Evolutionary conservation across 202 grass and related monocot genomes (phyloP), one percentile per base, ranked within the genome.

Genomic region (Setaria italica): DNA sequence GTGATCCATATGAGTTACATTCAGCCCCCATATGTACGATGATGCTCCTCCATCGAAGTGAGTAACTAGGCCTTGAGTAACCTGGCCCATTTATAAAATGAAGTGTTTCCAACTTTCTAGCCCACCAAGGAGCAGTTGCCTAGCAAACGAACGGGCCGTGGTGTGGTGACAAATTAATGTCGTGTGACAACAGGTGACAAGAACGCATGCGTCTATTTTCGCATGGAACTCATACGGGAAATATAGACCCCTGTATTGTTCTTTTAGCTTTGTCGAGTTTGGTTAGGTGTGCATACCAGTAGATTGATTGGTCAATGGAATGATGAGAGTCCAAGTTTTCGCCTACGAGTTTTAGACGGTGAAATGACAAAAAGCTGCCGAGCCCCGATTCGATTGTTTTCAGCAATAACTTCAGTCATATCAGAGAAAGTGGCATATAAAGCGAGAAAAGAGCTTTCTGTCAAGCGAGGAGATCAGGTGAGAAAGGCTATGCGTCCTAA

Each of bases 401-500:
- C 57, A 17, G 67, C 34, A 30, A 29, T 43, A 54, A 45, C 16
- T 48, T 80, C 39, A 34, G 59, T 29, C 37, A 16, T 32, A 21
- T 46, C 16, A 12, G 32, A 13, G 57, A 57, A 71, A 71, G 66
- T 12, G 65, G 79, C 39, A 37, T 19, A 17, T 57, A 80, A 55
- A 78, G 43, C 2, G 17, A 13, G 49, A 49, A 64, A 80, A 37
- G 46, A 10, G 7, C 13, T 54, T 49, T 25, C 37, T 20, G 3
- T 19, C 41, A 37, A 15, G 45, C n/a, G 35, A 65, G 1, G 39
- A 79, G 86, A 72, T 55, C 12, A 66, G 29, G 78, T 21, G 74
- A 14, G 33, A 83, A 78, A 77, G 58, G 49, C 51, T 48, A 6
- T 42, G 70, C 13, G 55, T 82, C 85, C 79, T 43, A 82, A 87